These are phyloP conservation scores for Picea sitchensis DNA, from an alignment of 75 land plant genomes.

Conservation along the genomic window DNA sequence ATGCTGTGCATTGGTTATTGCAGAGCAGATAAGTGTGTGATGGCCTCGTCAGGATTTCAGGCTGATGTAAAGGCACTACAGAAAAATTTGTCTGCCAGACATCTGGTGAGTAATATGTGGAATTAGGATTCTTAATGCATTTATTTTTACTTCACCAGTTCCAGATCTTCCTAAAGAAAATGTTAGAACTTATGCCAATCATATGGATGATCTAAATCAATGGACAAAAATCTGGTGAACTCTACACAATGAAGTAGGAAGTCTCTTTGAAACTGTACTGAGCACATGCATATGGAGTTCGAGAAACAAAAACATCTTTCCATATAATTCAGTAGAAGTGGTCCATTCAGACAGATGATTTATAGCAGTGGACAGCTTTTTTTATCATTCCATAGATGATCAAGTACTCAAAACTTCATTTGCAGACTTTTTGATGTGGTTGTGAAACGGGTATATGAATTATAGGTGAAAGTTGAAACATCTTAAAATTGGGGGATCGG, in stretches of 20 bases:
- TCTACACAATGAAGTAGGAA: background rate
- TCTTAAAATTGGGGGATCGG: too few species aligned
- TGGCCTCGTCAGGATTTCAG: slow-evolving; percentile 96
- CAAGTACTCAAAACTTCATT: too few species aligned
- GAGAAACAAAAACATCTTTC: background rate
- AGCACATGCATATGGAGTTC: background rate
- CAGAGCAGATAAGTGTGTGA: slow-evolving; percentile 78
- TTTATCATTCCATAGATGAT: background rate
- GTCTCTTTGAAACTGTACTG: background rate
- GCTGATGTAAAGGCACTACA: slow-evolving; percentile 93
- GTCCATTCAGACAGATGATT: background rate
- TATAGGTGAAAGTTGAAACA: too few species aligned
- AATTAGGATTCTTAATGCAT: background rate
- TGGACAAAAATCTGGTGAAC: background rate
- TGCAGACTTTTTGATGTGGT: too few species aligned
- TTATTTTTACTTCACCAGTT: background rate
- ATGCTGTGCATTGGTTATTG: slow-evolving; percentile 1
- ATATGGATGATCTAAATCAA: background rate
- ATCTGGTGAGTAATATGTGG: slow-evolving; percentile 51
- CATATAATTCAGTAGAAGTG: background rate
- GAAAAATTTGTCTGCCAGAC: slow-evolving; percentile 80
- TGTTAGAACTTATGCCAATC: background rate
- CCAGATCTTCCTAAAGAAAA: too few species aligned
- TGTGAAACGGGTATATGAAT: too few species aligned
- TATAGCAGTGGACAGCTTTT: background rate